phyloP scores from a whole-genome alignment of 495 filamentous ascomycete species.

The Aspergillus asperescens region DNA sequence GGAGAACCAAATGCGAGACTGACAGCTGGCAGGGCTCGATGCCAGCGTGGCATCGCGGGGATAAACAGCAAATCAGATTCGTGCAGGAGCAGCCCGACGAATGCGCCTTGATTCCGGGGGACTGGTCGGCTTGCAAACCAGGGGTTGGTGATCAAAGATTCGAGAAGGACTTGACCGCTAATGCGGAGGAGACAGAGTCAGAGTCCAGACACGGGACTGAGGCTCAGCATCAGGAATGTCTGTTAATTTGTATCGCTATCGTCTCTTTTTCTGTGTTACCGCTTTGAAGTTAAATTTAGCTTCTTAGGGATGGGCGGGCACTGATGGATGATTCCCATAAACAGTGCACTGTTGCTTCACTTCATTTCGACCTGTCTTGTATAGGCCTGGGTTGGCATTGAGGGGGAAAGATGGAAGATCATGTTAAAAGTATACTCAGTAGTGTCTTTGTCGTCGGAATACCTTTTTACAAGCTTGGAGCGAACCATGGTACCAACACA shows the following conservation, averaged over 20 bases:
- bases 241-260: background rate
- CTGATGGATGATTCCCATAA: background rate
- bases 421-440: too few species aligned
- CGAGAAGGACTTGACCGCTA: constrained; percentile 9
- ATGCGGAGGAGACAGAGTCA: background rate
- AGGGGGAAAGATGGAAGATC: too few species aligned
- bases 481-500: too few species aligned
- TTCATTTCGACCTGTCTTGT: too few species aligned
- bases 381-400: too few species aligned
- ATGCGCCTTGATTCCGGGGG: constrained; percentile 1
- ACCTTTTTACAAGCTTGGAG: too few species aligned
- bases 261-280: background rate
- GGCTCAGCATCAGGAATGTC: background rate
- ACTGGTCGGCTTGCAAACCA: constrained; percentile 1
- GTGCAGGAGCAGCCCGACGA: background rate
- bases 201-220: constrained; percentile 3
- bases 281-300: background rate
- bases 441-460: too few species aligned
- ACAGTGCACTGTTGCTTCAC: too few species aligned
- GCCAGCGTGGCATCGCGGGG: constrained; percentile 24
- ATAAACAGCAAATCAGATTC: constrained; percentile 7
- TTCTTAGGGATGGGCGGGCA: background rate
- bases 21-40: constrained; percentile 25
- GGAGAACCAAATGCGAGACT: too few species aligned
- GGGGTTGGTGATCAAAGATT: background rate